A percentile compares a stretch with the other conserved stretches of the same genome.
These are phyloP conservation scores for Penicillium cataractarum DNA, from an alignment of 495 filamentous ascomycete genomes.

Conservation along the genomic window DNA sequence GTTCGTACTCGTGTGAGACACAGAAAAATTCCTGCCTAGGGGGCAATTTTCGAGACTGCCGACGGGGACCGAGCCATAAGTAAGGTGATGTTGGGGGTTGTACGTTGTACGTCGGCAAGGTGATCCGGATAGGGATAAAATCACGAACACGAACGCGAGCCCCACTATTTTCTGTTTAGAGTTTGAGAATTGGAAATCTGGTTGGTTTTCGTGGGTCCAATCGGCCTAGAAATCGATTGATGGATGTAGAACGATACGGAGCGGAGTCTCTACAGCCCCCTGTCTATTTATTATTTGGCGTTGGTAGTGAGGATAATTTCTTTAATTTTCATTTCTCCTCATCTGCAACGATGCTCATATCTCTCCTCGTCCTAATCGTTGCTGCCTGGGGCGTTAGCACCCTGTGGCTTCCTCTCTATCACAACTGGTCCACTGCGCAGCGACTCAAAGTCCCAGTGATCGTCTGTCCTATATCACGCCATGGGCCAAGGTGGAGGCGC, in stretches of 20 bases:
- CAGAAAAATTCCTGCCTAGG: neutral
- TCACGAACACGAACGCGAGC: slow-evolving; percentile 19
- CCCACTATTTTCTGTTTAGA: neutral
- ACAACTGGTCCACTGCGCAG: neutral
- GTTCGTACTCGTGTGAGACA: slow-evolving; percentile 3
- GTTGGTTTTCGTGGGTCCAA: neutral
- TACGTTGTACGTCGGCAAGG: neutral
- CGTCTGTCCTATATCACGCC: neutral
- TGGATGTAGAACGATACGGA: neutral
- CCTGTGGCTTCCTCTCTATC: neutral
- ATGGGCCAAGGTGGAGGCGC: neutral
- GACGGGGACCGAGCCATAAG: neutral
- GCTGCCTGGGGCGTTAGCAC: neutral
- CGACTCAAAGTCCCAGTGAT: neutral
- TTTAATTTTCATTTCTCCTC: neutral
- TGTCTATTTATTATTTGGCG: neutral
- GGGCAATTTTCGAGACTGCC: neutral
- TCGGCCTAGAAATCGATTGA: neutral
- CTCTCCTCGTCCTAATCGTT: neutral
- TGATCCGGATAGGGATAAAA: slow-evolving; percentile 10
- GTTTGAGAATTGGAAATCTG: neutral
- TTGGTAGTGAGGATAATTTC: neutral
- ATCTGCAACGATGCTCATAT: neutral
- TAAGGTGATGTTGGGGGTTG: neutral
- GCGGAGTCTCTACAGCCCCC: neutral